Percentiles rank a stretch among this genome's conserved stretches.
These are phyloP conservation scores for Verticillium nubilum DNA, from an alignment of 2,329 filamentous ascomycete species.

Conservation along the genomic window DNA sequence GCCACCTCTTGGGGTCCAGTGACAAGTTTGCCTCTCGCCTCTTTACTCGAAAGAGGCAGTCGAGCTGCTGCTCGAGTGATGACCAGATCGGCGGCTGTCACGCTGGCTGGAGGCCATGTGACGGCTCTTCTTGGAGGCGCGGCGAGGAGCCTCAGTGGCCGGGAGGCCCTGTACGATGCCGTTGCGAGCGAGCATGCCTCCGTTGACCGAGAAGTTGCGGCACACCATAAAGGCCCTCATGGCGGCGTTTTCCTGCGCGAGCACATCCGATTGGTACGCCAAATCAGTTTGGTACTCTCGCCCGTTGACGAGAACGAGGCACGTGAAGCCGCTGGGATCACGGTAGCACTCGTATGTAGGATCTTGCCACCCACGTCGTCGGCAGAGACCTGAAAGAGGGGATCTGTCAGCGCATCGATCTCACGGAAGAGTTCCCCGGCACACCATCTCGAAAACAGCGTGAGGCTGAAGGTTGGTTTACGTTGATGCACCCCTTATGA, in stretches of 20 bases:
- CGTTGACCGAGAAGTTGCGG: slow-evolving; percentile 94
- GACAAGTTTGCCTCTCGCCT: neutral
- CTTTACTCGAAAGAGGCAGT: slow-evolving; percentile 52
- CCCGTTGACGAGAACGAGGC: slow-evolving; percentile 91
- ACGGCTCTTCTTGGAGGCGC: slow-evolving; percentile 47
- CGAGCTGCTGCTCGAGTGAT: slow-evolving; percentile 59
- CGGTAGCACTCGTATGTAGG: slow-evolving; percentile 82
- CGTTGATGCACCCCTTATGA: slow-evolving; percentile 10
- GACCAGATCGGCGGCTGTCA: slow-evolving; percentile 46
- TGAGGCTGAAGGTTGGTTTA: neutral
- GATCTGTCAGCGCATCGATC: slow-evolving; percentile 25
- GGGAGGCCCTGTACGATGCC: slow-evolving; percentile 64
- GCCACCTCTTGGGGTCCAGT: neutral
- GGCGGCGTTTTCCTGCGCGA: slow-evolving; percentile 89
- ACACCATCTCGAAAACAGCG: neutral
- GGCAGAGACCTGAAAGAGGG: slow-evolving; percentile 70
- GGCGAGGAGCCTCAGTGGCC: slow-evolving; percentile 44
- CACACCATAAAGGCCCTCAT: slow-evolving; percentile 97
- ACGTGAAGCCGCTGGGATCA: slow-evolving; percentile 72
- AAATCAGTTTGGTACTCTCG: slow-evolving; percentile 92
- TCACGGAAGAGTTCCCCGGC: neutral
- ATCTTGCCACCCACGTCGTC: slow-evolving; percentile 88
- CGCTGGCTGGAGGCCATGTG: slow-evolving; percentile 38
- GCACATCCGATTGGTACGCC: slow-evolving; percentile 71
- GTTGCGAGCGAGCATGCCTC: slow-evolving; percentile 76